Base-by-base conservation (phyloP, 495 filamentous ascomycete species). In the Penicillium cataractarum region DNA sequence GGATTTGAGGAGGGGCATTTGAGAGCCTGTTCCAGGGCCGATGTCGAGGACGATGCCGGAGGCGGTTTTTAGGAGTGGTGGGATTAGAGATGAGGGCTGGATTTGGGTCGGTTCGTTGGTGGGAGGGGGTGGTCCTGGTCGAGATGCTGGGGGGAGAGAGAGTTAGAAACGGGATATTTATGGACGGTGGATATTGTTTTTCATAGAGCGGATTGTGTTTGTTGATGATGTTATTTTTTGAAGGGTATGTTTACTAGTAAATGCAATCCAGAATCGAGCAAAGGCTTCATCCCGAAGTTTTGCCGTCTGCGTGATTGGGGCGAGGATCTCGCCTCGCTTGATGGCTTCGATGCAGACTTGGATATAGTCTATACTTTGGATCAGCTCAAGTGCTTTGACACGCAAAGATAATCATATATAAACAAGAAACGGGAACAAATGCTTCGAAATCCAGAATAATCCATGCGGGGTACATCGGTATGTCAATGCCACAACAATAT, bases 1-100 rank as follows among this genome's bases (percentile, higher is more conserved):
- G 6, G 75, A 74, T 48, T 70, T 73, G 17, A 82, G 73, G 52
- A 77, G 74, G 12, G 76, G 76, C 73, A 82, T 80, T 53, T 83
- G 78, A 1, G 74, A 73, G 33, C 82, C 81, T 29, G 78, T 77
- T 10, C 82, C 82, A n/a, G 82, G 80, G 17, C 81, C 81, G 40
- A 84, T 75, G 65, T 83, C 81, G 0, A 84, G 72, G 21, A 82
- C 79, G 7, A 77, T 48, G 6, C 82, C 82, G 0, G 57, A 60
- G 0, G 76, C 71, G 33, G 71, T 69, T 58, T 65, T 58, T 7
- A 80, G 74, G 32, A 81, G 64, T 2, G 74, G 67, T 0, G 78
- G 79, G 60, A 81, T 79, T 19, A 81, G 67, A 17, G 71, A 74
- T 12, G 74, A 65, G 24, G 74, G 64, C 40, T 64, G 52, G 53